These are phyloP conservation scores for Amylocystis lapponica DNA, from an alignment of 768 basidiomycete genomes.

Conservation along the genomic window DNA sequence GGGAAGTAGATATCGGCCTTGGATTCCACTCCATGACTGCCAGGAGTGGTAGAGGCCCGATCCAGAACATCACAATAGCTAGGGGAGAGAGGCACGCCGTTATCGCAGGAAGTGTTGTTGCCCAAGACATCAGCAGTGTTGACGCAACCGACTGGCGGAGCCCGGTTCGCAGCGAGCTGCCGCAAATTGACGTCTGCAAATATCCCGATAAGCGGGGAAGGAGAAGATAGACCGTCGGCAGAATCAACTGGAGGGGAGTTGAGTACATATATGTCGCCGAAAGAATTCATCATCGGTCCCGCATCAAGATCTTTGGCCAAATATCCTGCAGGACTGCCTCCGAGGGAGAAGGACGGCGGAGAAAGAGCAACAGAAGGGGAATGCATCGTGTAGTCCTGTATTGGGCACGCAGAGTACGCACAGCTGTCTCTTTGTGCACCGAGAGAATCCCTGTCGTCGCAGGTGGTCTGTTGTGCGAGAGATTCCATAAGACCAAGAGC, in stretches of 20 bases:
- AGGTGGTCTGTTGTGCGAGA: background rate
- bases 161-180: constrained; percentile 14
- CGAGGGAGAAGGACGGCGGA: background rate
- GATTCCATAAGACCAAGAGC: background rate
- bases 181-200: constrained; percentile 32
- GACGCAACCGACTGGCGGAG: constrained; percentile 23
- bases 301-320: background rate
- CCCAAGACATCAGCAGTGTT: constrained; percentile 36
- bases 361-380: background rate
- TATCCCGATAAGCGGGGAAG: constrained; percentile 17
- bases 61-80: too few relatives aligned
- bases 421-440: background rate
- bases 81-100: too few relatives aligned
- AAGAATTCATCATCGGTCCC: background rate
- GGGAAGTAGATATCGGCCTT: constrained; percentile 10
- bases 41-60: too few relatives aligned
- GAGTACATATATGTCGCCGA: constrained; percentile 3
- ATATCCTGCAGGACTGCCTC: background rate
- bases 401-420: constrained; percentile 16
- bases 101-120: background rate
- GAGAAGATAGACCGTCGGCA: background rate
- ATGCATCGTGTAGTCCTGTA: constrained; percentile 10
- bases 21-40: background rate
- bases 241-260: background rate
- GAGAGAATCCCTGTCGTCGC: background rate